A percentile compares a stretch with the other conserved stretches of the same genome.
Evolutionary conservation across 179 eudicot species (phyloP).

Genomic region (Camellia oleifera): DNA sequence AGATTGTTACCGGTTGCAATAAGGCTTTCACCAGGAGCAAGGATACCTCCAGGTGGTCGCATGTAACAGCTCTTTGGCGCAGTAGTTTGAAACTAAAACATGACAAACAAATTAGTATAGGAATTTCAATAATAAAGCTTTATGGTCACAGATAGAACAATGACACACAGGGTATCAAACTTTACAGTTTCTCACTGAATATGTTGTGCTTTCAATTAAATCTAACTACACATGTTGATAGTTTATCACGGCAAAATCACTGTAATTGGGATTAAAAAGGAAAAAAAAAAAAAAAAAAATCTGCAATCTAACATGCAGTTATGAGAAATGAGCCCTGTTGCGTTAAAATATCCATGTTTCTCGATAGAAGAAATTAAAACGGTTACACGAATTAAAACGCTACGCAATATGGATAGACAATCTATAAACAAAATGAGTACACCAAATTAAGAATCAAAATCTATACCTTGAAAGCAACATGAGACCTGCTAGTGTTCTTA

Average conservation of each 20-base stretch:
- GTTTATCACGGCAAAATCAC: not conserved
- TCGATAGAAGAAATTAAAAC: no score
- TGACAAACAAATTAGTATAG: constrained; percentile 9
- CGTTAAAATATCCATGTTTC: not conserved
- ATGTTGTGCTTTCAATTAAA: not conserved
- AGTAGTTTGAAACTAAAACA: constrained; percentile 75
- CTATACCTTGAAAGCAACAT: constrained; percentile 81
- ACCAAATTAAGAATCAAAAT: constrained; percentile 1
- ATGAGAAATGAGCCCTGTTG: not conserved
- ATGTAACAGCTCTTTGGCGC: constrained; percentile 85
- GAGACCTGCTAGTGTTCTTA: constrained; percentile 70
- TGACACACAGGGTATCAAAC: not conserved
- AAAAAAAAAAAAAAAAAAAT: not conserved
- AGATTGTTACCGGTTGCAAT: constrained; percentile 60
- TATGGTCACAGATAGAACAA: not conserved
- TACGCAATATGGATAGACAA: not conserved
- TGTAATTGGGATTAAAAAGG: no score
- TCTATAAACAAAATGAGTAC: not conserved
- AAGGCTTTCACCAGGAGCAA: constrained; percentile 69
- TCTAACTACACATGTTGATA: not conserved
- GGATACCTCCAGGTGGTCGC: constrained; percentile 84
- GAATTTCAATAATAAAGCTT: not conserved
- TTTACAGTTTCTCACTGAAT: not conserved
- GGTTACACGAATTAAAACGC: not conserved
- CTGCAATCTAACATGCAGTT: not conserved